A percentile compares a stretch with the other conserved stretches of the same genome.
phyloP scores from a whole-genome alignment of 1,284 basidiomycete genomes.

The Pascua sp. region DNA sequence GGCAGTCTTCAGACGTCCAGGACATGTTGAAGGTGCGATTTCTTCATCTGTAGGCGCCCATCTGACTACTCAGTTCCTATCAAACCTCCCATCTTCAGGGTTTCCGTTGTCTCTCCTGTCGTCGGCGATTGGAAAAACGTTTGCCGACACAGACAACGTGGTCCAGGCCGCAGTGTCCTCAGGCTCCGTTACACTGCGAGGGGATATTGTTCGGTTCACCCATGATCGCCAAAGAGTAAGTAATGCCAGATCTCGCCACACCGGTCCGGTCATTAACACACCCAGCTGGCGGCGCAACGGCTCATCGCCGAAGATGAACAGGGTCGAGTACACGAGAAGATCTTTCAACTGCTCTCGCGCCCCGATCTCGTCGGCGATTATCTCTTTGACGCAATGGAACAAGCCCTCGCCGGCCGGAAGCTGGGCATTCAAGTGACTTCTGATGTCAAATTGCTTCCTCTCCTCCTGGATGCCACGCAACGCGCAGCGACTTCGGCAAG shows the following conservation, averaged over 20 bases:
- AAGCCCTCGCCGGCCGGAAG: constrained; percentile 22
- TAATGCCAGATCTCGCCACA: neutral
- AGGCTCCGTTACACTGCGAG: constrained; percentile 12
- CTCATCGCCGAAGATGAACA: constrained; percentile 21
- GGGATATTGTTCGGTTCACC: constrained; percentile 26
- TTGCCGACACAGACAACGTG: constrained; percentile 11
- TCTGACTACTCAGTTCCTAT: constrained; percentile 18
- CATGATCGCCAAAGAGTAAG: constrained; percentile 40
- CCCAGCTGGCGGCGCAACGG: constrained; percentile 29
- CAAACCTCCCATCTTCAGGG: constrained; percentile 32
- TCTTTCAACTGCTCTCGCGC: constrained; percentile 24
- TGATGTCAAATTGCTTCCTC: constrained; percentile 11
- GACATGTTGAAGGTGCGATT: constrained; percentile 25
- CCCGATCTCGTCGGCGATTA: constrained; percentile 21
- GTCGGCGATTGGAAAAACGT: constrained; percentile 14
- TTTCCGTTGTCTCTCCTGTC: constrained; percentile 24
- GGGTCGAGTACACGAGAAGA: constrained; percentile 15
- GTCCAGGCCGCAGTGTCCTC: constrained; percentile 13
- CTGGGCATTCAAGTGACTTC: constrained; percentile 8
- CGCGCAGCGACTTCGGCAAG: constrained; percentile 19
- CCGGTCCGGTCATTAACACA: constrained; percentile 6
- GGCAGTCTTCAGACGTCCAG: constrained; percentile 21
- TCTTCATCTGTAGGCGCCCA: neutral
- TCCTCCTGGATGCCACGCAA: constrained; percentile 23
- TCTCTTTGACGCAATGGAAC: constrained; percentile 35